Evolutionary conservation across 1,139 yeast species (phyloP), one percentile per base, ranked within the genome.

Genomic region (Starmera stellimalicola): DNA sequence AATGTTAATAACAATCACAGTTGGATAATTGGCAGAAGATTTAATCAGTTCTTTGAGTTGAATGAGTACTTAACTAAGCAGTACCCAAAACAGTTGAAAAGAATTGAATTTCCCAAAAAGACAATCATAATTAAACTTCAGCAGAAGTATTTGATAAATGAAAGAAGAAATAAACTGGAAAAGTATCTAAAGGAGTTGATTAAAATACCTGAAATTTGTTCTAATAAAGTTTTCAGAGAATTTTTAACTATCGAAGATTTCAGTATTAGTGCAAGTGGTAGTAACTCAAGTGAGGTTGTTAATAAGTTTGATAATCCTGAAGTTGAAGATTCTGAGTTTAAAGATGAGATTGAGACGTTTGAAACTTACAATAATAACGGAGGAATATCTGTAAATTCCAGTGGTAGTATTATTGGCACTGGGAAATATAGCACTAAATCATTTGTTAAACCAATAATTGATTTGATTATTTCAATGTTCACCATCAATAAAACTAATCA

Each of bases 21-120:
- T 0, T 88, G 96, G 96, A 76, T 84, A 33, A 84, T 87, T 22
- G 93, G 95, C 0, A 62, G 96, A 45, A 62, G 97, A 37, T 88
- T 77, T 50, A 82, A 84, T 47, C 96, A 88, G 48, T 88, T 88
- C 53, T 76, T 68, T 55, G 73, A 70, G 41, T 62, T 88, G 22
- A 77, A 87, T 48, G 76, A 73, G 42, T 77, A 81, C 43, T 58
- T 88, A 41, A 72, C 68, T 37, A 54, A 56, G 4, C 62, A 60
- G 32, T 79, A 78, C 45, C 67, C 76, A 0, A 22, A n/a, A 6
- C 60, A 58, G 31, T 76, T 81, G 7, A 55, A 60, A 3, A 57
- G 65, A 22, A 73, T 85, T 41, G 91, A 91, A 2, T 59, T 60
- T 32, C 64, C 63, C 3, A 50, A 53, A 33, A 60, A 54, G 40